These are phyloP conservation scores for Neofusicoccum cordaticola DNA, from an alignment of 2,329 filamentous ascomycete genomes.

Conservation along the genomic window DNA sequence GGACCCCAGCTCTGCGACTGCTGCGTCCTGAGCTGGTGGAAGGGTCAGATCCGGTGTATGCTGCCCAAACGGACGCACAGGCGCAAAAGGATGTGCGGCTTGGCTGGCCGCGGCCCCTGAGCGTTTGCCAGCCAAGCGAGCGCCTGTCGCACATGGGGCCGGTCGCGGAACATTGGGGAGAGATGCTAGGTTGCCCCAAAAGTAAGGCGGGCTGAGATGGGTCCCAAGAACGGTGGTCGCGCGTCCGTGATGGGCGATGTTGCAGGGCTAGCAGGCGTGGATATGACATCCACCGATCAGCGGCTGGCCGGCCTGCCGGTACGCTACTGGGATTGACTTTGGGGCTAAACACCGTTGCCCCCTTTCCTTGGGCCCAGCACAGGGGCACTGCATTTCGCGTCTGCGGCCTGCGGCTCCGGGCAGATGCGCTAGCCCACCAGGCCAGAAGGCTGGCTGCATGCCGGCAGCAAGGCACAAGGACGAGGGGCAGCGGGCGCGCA, in stretches of 20 bases:
- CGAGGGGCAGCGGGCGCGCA: slow-evolving; percentile 9
- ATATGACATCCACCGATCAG: slow-evolving; percentile 17
- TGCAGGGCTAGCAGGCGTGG: slow-evolving; percentile 11
- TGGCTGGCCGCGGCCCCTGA: slow-evolving; percentile 17
- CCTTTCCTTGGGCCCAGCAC: slow-evolving; percentile 16
- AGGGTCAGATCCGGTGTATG: slow-evolving; percentile 18
- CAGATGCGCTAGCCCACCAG: slow-evolving; percentile 12
- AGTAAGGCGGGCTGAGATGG: slow-evolving; percentile 16
- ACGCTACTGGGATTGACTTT: slow-evolving; percentile 16
- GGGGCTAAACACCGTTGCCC: slow-evolving; percentile 17
- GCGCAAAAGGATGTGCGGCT: slow-evolving; percentile 15
- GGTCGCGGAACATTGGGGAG: slow-evolving; percentile 15
- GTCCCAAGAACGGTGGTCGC: slow-evolving; percentile 13
- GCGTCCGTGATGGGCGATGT: slow-evolving; percentile 15
- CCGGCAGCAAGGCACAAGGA: slow-evolving; percentile 14
- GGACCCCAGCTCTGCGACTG: slow-evolving; percentile 15
- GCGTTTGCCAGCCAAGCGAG: slow-evolving; percentile 15
- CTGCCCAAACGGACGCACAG: slow-evolving; percentile 16
- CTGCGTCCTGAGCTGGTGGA: slow-evolving; percentile 14
- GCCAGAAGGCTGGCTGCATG: slow-evolving; percentile 10
- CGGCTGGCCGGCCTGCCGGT: slow-evolving; percentile 14
- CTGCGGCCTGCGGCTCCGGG: slow-evolving; percentile 16
- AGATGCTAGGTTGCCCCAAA: slow-evolving; percentile 15
- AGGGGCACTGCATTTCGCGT: slow-evolving; percentile 13
- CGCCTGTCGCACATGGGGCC: slow-evolving; percentile 7